A percentile compares a stretch with the other conserved stretches of the same genome.
Evolutionary conservation across 2,329 filamentous ascomycete genomes (phyloP).

Genomic region (Dryadomyces sulphureus): DNA sequence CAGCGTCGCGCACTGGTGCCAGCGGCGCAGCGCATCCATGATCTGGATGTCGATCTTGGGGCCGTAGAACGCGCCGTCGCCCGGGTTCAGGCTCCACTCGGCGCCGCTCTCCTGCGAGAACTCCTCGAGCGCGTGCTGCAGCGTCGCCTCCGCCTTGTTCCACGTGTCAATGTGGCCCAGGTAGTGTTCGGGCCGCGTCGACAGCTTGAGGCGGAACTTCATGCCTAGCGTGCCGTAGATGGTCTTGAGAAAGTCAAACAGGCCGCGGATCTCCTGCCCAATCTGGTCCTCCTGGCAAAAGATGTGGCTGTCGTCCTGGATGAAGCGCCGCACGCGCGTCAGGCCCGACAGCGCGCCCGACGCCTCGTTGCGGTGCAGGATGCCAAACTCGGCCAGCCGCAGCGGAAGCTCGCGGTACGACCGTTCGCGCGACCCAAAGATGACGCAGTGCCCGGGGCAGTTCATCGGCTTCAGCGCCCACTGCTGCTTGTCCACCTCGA

Average conservation of each 20-base stretch:
- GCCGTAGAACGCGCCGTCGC: slow-evolving; percentile 95
- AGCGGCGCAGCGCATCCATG: slow-evolving; percentile 68
- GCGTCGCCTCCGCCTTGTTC: slow-evolving; percentile 72
- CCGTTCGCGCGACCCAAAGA: slow-evolving; percentile 59
- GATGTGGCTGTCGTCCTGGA: slow-evolving; percentile 78
- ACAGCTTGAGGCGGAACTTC: slow-evolving; percentile 87
- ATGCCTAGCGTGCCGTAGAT: slow-evolving; percentile 71
- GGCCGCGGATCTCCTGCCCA: slow-evolving; percentile 56
- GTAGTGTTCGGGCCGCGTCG: slow-evolving; percentile 77
- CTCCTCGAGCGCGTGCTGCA: slow-evolving; percentile 64
- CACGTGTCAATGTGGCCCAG: slow-evolving; percentile 78
- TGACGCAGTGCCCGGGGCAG: slow-evolving; percentile 74
- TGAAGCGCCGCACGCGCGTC: slow-evolving; percentile 72
- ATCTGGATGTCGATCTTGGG: slow-evolving; percentile 98
- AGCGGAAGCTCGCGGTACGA: slow-evolving; percentile 73
- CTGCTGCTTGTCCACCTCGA: slow-evolving; percentile 63
- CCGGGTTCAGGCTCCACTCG: slow-evolving; percentile 81
- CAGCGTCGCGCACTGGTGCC: slow-evolving; percentile 75
- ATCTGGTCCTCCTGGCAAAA: slow-evolving; percentile 72
- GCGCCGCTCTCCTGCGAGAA: slow-evolving; percentile 46
- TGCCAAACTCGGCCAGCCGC: slow-evolving; percentile 75
- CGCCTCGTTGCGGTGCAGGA: slow-evolving; percentile 74
- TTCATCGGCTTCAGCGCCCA: slow-evolving; percentile 58
- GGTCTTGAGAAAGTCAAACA: slow-evolving; percentile 75
- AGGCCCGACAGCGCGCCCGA: slow-evolving; percentile 70